phyloP scores from a whole-genome alignment of 169 alveolate genomes.

The Plasmodium gonderi region DNA sequence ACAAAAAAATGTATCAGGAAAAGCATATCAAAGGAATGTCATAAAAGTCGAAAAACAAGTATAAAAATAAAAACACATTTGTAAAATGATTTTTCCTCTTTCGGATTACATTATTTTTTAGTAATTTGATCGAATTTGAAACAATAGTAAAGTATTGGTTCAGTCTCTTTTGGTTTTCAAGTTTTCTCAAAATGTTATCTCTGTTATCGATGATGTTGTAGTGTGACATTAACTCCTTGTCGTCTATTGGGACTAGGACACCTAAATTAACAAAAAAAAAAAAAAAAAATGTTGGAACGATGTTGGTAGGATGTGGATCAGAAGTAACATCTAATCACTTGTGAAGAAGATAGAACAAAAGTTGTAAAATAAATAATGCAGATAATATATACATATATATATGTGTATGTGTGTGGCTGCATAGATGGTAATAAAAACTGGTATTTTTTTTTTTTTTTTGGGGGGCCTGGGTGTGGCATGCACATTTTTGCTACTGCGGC shows the following conservation, averaged over 20 bases:
- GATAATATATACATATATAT: too few species aligned
- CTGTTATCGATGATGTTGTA: slow-evolving; percentile 64
- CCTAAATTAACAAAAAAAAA: neutral
- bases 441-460: too few species aligned
- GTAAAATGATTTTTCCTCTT: neutral
- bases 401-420: too few species aligned
- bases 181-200: slow-evolving; percentile 52
- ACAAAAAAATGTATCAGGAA: neutral
- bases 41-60: neutral
- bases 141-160: slow-evolving; percentile 57
- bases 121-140: slow-evolving; percentile 48
- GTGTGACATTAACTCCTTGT: slow-evolving; percentile 49
- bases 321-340: too few species aligned
- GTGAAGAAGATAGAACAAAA: too few species aligned
- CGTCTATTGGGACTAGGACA: slow-evolving; percentile 57
- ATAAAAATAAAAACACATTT: neutral
- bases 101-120: slow-evolving; percentile 59
- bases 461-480: too few species aligned
- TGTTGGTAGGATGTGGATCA: too few species aligned
- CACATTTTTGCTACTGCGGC: too few species aligned
- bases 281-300: neutral
- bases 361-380: too few species aligned
- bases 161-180: slow-evolving; percentile 62
- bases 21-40: neutral
- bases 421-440: too few species aligned